phyloP scores from a whole-genome alignment of 306 rosid genomes.

The Rosa persica region DNA sequence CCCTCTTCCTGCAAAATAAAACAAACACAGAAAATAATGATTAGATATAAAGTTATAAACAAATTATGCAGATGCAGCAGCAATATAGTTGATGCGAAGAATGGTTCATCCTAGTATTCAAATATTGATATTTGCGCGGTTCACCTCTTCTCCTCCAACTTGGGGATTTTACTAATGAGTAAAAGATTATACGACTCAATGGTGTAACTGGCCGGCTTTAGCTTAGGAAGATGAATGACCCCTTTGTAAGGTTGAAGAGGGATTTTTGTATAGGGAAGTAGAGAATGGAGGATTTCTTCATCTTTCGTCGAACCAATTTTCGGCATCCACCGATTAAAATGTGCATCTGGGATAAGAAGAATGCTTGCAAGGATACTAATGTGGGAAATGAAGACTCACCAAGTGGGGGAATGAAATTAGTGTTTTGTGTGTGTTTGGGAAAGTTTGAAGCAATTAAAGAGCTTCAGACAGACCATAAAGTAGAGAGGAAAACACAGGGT shows the following conservation, averaged over 20 bases:
- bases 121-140: not conserved
- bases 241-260: not conserved
- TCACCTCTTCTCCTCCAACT: not conserved
- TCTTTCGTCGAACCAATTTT: not conserved
- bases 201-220: not conserved
- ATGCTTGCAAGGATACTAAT: not conserved
- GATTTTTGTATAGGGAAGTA: not conserved
- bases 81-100: not conserved
- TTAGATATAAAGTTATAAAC: not conserved
- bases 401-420: not conserved
- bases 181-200: not conserved
- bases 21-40: not conserved
- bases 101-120: not conserved
- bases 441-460: not conserved
- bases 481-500: not conserved
- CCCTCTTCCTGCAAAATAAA: slow-evolving; percentile 64
- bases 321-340: not conserved
- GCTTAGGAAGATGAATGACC: not conserved
- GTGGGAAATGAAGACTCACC: not conserved
- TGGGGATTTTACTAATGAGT: not conserved
- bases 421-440: not conserved
- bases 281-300: not conserved
- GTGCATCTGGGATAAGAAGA: not conserved
- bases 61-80: not conserved
- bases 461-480: not conserved